These are phyloP conservation scores for Rhazya stricta DNA, from an alignment of 257 asterid genomes.

Conservation along the genomic window DNA sequence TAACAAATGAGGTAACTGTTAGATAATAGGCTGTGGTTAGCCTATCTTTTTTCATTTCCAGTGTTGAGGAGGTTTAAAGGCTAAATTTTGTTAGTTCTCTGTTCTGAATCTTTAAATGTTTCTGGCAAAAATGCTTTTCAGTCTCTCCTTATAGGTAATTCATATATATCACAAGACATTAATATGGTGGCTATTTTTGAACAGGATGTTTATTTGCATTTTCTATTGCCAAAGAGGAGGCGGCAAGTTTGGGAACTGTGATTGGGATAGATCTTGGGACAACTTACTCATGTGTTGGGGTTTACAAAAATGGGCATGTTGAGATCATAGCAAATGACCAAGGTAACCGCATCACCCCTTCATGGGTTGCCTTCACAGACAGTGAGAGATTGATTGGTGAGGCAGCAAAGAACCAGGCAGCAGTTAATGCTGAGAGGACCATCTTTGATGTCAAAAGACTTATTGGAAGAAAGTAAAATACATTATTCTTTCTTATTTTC, in stretches of 20 bases:
- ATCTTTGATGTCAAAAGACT: slow-evolving; percentile 93
- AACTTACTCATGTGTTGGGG: slow-evolving; percentile 95
- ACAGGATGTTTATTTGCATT: slow-evolving; percentile 63
- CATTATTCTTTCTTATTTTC: not conserved
- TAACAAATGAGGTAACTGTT: too few species aligned
- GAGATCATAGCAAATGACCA: slow-evolving; percentile 95
- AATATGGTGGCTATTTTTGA: not conserved
- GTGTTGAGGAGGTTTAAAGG: not conserved
- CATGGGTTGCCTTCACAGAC: slow-evolving; percentile 94
- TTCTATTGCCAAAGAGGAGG: slow-evolving; percentile 66
- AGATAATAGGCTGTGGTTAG: too few species aligned
- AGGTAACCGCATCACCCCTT: slow-evolving; percentile 92
- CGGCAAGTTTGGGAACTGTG: slow-evolving; percentile 75
- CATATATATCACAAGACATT: slow-evolving; percentile 3
- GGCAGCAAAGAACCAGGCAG: slow-evolving; percentile 96
- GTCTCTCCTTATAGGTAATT: not conserved
- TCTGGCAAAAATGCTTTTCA: not conserved
- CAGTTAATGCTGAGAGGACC: slow-evolving; percentile 81
- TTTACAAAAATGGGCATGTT: slow-evolving; percentile 89
- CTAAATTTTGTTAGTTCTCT: not conserved
- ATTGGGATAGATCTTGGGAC: slow-evolving; percentile 95
- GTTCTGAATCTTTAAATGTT: not conserved
- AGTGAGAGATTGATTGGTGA: slow-evolving; percentile 86
- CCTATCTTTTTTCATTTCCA: not conserved
- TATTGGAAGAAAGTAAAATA: slow-evolving; percentile 91